These are phyloP conservation scores for Neonectria hederae DNA, from an alignment of 2,329 filamentous ascomycete genomes.

Conservation along the genomic window DNA sequence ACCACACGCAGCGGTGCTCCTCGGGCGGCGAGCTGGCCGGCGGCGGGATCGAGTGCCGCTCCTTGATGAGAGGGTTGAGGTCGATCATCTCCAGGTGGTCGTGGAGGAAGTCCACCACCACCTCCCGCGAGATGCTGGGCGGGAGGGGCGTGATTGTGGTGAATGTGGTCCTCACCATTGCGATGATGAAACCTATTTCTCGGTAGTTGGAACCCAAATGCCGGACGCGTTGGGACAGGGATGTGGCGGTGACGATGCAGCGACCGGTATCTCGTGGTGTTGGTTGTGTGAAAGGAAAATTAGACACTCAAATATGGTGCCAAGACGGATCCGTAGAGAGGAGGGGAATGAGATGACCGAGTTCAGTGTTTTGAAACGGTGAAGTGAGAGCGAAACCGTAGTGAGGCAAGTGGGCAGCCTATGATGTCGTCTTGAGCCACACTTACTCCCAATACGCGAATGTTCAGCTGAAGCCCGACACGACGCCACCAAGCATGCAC, in stretches of 20 bases:
- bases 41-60: conserved; percentile 73
- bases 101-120: conserved; percentile 80
- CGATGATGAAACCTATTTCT: neutral
- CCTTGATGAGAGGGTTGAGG: conserved; percentile 83
- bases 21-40: conserved; percentile 74
- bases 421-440: neutral
- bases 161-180: conserved; percentile 65
- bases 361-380: neutral
- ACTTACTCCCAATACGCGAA: neutral
- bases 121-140: conserved; percentile 69
- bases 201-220: conserved; percentile 14
- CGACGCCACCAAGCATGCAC: neutral
- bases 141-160: conserved; percentile 85
- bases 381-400: neutral
- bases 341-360: neutral
- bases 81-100: conserved; percentile 86
- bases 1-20: conserved; percentile 80
- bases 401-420: neutral
- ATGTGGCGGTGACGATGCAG: neutral
- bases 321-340: neutral
- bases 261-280: neutral
- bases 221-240: neutral
- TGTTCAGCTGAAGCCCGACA: neutral
- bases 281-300: neutral
- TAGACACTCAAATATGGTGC: neutral